Base-by-base conservation (phyloP, 179 eudicot genomes). In the Carnegiea gigantea region DNA sequence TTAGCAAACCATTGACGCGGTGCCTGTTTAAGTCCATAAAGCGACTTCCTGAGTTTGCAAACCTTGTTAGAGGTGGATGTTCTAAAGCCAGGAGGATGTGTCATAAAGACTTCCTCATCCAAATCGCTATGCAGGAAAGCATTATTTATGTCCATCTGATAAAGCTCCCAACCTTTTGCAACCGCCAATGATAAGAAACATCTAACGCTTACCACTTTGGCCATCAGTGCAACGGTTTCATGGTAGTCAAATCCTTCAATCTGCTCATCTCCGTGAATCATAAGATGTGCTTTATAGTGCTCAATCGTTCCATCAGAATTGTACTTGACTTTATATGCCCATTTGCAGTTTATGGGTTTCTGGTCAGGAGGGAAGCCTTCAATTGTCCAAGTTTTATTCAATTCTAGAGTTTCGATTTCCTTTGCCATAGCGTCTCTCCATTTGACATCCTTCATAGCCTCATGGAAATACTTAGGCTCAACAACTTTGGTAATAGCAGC, bases 81-180 rank as follows among this genome's bases (percentile, higher is more conserved):
- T 48, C 14, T 48, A 48, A 48, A 48, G 1, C 53, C 53, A 48
- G 53, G 15, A 74, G 5, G 83, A 79, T 1, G 65, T n/a, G 15
- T 51, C 76, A 76, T 81, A 49, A 65, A 81, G 0, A 81, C 78
- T 48, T 76, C 79, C 5, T 81, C 76, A 13, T 77, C 67, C n/a
- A 77, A 9, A 26, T 77, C 67, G 0, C 79, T 80, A 76, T 81
- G 75, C 6, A 81, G 33, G 20, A 81, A 81, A 2, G 83, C 75
- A 48, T 81, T 76, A 24, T 75, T 28, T 0, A 81, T 1, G 10
- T 81, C 79, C 9, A 80, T 36, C 15, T 80, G 82, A 6, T 71
- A 51, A 5, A 80, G 46, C 4, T 43, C 10, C 77, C 79, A 81
- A 28, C 40, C 36, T 33, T 54, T 26, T 6, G 51, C 40, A 2